Percentiles rank a stretch among this genome's conserved stretches.
phyloP scores from a whole-genome alignment of 192 early-diverging fungal genomes.

The Haplosporangium gracile region DNA sequence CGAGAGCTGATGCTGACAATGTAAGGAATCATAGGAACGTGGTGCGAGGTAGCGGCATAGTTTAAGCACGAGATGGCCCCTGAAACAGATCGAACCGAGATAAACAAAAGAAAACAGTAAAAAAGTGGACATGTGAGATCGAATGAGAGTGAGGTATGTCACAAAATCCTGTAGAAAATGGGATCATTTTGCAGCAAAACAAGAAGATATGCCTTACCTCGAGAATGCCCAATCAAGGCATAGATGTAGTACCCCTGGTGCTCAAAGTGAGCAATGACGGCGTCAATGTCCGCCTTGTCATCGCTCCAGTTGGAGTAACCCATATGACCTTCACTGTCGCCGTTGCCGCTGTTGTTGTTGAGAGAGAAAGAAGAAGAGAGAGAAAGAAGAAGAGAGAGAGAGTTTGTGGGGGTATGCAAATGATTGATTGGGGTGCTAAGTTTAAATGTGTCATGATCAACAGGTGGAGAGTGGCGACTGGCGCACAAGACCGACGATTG shows the following conservation, averaged over 20 bases:
- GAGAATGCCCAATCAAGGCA: constrained; percentile 57
- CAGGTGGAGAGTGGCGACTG: background rate
- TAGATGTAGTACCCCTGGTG: constrained; percentile 49
- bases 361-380: background rate
- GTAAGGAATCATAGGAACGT: constrained; percentile 49
- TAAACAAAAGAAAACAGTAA: background rate
- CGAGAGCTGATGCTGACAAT: constrained; percentile 46
- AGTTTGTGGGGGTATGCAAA: background rate
- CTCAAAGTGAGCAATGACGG: constrained; percentile 51
- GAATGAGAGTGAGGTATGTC: background rate
- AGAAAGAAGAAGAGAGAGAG: background rate
- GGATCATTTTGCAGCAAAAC: background rate
- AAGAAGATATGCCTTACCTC: constrained; percentile 34
- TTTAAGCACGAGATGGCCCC: constrained; percentile 43
- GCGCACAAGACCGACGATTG: background rate
- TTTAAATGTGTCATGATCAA: background rate
- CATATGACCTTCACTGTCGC: constrained; percentile 57
- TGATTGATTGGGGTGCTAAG: background rate
- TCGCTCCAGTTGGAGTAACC: constrained; percentile 53
- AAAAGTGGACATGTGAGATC: background rate
- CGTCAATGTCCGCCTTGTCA: constrained; percentile 49
- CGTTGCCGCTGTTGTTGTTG: constrained; percentile 44
- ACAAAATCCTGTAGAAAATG: background rate
- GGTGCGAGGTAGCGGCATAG: constrained; percentile 40
- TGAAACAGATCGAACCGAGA: background rate